Evolutionary conservation across 352 stramenopile species (phyloP), one percentile per base, ranked within the genome.

Genomic region (Phytophthora cryptogea): DNA sequence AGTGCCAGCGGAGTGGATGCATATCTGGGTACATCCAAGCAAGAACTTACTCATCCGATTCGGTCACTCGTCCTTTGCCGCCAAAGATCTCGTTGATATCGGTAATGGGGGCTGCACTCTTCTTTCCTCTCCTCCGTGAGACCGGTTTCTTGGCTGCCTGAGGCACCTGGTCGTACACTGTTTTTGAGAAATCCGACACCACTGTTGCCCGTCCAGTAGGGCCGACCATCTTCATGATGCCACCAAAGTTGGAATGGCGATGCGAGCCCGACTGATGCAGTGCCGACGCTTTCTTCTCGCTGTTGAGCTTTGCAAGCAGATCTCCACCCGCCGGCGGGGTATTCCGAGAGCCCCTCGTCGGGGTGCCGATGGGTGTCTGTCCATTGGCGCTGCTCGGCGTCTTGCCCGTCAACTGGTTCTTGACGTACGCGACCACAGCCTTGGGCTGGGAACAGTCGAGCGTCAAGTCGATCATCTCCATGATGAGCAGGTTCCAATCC

Each of bases 381-480:
- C 7, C 43, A 11, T 7, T 23, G 0, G 23, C 35, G 1, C 14
- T 41, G 4, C 37, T 55, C 6, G 5, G 7, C 10, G 36, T 56
- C 14, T 62, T 47, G 0, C 46, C 41, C 16, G 30, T 52, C 35
- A 70, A 41, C 14, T 65, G 35, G 37, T 70, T 72, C 59, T 89
- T 90, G 1, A 71, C 53, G 33, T 80, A 92, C 4, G 79, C 71
- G 6, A 78, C 84, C 5, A 96, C 60, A 5, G 70, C 52, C 51
- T 94, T 89, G 0, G 87, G 87, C 4, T 80, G 76, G 0, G 83
- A 89, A 31, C 81, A 88, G 41, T 78, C 70, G 0, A 96, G 68
- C 16, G 86, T 92, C 37, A 95, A 70, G 53, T 92, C 83, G 20
- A 96, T 68, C 72, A 96, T 94, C 63, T 96, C 88, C 85, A 96